Conservation (phyloP, 495 filamentous ascomycete genomes). For the Penicillium diatomitis region DNA sequence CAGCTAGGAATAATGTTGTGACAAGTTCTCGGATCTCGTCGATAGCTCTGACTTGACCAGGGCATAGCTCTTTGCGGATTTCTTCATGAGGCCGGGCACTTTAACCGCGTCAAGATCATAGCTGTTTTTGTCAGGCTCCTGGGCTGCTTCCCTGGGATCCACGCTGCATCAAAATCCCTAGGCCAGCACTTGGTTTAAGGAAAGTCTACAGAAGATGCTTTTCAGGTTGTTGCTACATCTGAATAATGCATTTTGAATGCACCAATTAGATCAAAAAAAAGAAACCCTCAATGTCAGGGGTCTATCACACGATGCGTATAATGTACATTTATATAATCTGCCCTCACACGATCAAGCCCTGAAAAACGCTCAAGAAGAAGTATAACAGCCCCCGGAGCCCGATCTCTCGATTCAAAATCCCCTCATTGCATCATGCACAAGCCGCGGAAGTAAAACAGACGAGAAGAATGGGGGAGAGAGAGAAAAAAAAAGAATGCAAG, state of each 20-base stretch:
- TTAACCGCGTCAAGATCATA: too few relatives aligned
- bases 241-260: constrained; percentile 17
- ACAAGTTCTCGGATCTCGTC: too few relatives aligned
- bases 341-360: constrained; percentile 17
- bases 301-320: constrained; percentile 33
- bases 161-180: too few relatives aligned
- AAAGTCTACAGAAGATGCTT: too few relatives aligned
- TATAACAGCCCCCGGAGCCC: constrained; percentile 10
- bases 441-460: constrained; percentile 5
- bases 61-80: too few relatives aligned
- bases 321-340: constrained; percentile 36
- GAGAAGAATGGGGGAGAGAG: constrained; percentile 17
- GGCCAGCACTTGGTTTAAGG: too few relatives aligned
- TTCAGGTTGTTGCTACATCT: too few relatives aligned
- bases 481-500: constrained; percentile 1
- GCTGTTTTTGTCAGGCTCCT: too few relatives aligned
- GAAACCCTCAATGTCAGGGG: constrained; percentile 24
- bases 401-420: neutral
- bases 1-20: too few relatives aligned
- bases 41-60: too few relatives aligned
- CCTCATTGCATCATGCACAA: neutral
- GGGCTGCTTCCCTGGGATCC: too few relatives aligned
- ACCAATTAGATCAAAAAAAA: constrained; percentile 19
- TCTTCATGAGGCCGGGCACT: too few relatives aligned
- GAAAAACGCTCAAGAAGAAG: constrained; percentile 20